A percentile compares a stretch with the other conserved stretches of the same genome.
These are phyloP conservation scores for Tetradesmus lagerheimii DNA, from an alignment of 139 green algal genomes.

Conservation along the genomic window DNA sequence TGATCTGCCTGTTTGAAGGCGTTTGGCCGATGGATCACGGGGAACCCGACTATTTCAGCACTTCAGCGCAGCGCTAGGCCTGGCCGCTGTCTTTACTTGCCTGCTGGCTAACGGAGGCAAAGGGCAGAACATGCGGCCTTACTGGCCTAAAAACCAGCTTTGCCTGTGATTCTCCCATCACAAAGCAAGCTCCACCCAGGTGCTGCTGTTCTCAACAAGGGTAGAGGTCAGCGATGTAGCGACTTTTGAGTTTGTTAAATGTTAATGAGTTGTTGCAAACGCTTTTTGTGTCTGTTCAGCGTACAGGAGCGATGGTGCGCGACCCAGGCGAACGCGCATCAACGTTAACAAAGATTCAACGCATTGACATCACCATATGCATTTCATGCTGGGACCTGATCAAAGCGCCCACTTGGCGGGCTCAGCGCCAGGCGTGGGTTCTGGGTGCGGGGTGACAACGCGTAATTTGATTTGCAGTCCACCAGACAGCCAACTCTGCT, in stretches of 20 bases:
- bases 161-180: not conserved
- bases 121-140: not conserved
- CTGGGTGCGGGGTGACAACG: not conserved
- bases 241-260: not conserved
- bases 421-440: not conserved
- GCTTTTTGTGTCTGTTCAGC: not conserved
- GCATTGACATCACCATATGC: not conserved
- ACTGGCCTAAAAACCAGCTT: not conserved
- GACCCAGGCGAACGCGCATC: not conserved
- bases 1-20: not conserved
- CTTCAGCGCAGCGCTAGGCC: not conserved
- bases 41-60: not conserved
- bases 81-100: not conserved
- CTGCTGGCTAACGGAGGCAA: conserved; percentile 17
- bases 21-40: not conserved
- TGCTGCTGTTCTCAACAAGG: not conserved
- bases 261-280: not conserved
- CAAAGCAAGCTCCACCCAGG: not conserved
- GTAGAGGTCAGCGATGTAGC: not conserved
- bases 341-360: not conserved
- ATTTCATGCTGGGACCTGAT: not conserved
- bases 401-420: not conserved
- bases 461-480: not conserved
- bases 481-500: no score
- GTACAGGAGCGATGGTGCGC: not conserved